phyloP scores from a whole-genome alignment of 345 rosid species.

The Psidium friedrichsthalianum region DNA sequence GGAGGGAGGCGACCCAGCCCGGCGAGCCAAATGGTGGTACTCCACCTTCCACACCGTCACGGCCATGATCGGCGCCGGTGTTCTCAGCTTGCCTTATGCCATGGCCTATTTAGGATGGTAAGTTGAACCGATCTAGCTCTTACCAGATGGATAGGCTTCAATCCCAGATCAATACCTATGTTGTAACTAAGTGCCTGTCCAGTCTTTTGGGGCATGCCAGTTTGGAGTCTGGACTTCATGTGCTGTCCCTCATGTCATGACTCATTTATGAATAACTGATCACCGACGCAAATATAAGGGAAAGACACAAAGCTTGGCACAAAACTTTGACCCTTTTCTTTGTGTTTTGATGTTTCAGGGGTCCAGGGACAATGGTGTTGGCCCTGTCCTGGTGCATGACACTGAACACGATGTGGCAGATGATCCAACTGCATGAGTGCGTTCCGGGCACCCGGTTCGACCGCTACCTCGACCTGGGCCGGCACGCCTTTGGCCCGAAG shows the following conservation, averaged over 20 bases:
- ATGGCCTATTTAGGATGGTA: constrained; percentile 98
- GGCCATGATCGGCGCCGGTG: constrained; percentile 98
- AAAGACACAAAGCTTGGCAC: neutral
- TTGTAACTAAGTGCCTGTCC: neutral
- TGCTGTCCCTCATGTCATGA: neutral
- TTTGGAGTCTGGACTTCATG: neutral
- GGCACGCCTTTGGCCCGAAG: constrained; percentile 72
- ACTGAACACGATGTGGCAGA: constrained; percentile 93
- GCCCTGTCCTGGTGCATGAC: constrained; percentile 80
- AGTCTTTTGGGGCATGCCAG: neutral
- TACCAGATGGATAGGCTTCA: neutral
- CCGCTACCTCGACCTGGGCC: constrained; percentile 81
- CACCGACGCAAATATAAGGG: neutral
- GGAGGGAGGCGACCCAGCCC: constrained; percentile 35
- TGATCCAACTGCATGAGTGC: constrained; percentile 88
- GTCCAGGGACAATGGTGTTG: constrained; percentile 64
- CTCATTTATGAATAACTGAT: neutral
- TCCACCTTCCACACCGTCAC: constrained; percentile 89
- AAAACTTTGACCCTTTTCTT: neutral
- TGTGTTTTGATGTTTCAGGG: constrained; percentile 34
- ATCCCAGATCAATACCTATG: neutral
- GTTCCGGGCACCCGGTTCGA: constrained; percentile 87
- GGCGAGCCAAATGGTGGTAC: constrained; percentile 96
- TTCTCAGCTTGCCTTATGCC: constrained; percentile 90
- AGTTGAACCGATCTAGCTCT: neutral